These are phyloP conservation scores for Syzygium grande DNA, from an alignment of 345 rosid genomes.

Conservation along the genomic window DNA sequence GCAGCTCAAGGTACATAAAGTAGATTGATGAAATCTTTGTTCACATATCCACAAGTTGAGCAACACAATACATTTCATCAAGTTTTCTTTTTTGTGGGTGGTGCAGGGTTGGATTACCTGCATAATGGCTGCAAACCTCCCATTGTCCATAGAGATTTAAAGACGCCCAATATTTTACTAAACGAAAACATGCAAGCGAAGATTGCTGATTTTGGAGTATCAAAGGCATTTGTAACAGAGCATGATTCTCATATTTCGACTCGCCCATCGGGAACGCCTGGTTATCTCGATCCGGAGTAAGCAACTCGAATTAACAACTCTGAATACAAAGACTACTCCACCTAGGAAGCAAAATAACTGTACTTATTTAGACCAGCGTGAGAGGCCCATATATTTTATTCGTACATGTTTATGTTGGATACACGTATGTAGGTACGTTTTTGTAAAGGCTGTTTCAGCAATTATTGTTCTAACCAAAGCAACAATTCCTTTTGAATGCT, in stretches of 20 bases:
- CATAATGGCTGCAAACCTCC: slow-evolving; percentile 22
- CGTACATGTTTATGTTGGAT: background rate
- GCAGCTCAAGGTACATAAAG: slow-evolving; percentile 24
- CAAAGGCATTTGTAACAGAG: slow-evolving; percentile 25
- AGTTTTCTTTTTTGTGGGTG: background rate
- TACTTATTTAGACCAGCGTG: background rate
- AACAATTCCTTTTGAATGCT: background rate
- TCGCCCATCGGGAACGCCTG: slow-evolving; percentile 28
- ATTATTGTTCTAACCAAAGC: background rate
- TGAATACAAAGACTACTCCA: background rate
- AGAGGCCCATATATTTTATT: background rate
- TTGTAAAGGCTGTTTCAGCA: background rate
- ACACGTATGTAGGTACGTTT: background rate
- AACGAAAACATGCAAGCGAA: slow-evolving; percentile 32
- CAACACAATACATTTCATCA: background rate
- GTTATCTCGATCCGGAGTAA: slow-evolving; percentile 44
- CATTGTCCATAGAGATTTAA: slow-evolving; percentile 31
- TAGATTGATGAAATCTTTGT: background rate
- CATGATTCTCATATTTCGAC: slow-evolving; percentile 26
- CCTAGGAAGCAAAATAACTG: background rate
- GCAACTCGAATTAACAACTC: background rate
- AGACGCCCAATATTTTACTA: slow-evolving; percentile 37
- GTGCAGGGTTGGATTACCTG: slow-evolving; percentile 27
- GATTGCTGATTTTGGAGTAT: slow-evolving; percentile 43
- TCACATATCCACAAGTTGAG: background rate